Base-by-base conservation (phyloP, 306 rosid species). In the Echinosophora koreensis region DNA sequence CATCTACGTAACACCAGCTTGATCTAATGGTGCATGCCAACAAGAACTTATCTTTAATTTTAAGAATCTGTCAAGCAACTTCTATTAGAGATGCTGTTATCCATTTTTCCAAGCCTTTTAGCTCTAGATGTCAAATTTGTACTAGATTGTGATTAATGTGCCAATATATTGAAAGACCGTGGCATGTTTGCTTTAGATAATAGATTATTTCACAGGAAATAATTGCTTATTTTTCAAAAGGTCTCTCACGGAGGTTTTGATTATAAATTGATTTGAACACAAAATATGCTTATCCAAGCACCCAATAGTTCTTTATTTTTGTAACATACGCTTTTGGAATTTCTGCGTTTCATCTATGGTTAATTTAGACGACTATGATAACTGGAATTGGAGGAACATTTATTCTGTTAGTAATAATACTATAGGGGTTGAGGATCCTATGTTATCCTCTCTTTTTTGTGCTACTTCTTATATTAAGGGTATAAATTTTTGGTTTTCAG, bases 401-500 rank as follows among this genome's bases (percentile, higher is more conserved):
- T 47, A 13, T 54, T 64, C 17, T 39, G 22, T 5, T 59, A n/a
- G 12, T 37, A 32, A 15, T 76, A 72, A 27, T 77, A 73, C 50
- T 52, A 18, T 6, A 16, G 46, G 63, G 63, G 61, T 68, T 60
- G 34, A 42, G 30, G 9, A 66, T 64, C 61, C 50, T 58, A 5
- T 39, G 27, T 47, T 67, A 8, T 8, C 44, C 12, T 4, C 3
- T 39, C 55, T 2, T 67, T 30, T 51, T 70, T 9, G 37, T 46
- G 16, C 63, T 63, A 37, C 10, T 13, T 1, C 14, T 54, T 38
- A 66, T 44, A 60, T 15, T 35, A 5, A 42, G 17, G 63, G 12
- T 49, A 39, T n/a, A 38, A 50, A 6, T 54, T 52, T 39, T 11
- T 35, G 14, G 56, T 79, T 76, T 76, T 63, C 89, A 96, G 99